Conservation (phyloP, 176 grass and related monocot genomes). For the Juncus inflexus region DNA sequence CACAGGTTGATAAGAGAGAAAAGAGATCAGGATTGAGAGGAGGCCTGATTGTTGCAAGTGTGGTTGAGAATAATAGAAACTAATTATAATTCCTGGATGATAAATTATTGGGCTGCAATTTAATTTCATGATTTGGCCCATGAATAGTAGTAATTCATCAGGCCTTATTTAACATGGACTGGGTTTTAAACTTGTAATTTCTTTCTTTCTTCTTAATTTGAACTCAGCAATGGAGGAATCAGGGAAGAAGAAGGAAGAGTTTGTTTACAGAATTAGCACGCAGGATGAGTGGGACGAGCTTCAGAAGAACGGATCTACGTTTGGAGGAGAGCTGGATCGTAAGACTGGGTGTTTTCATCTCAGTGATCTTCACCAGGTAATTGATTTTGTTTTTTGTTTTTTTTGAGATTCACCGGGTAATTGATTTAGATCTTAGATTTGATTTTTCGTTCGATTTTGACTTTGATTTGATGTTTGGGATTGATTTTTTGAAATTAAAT, state of each 20-base stretch:
- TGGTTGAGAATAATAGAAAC: background rate
- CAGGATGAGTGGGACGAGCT: constrained; percentile 52
- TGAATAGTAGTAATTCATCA: too few species aligned
- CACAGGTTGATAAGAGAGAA: constrained; percentile 16
- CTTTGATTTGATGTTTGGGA: background rate
- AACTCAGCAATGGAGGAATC: constrained; percentile 15
- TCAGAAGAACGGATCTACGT: constrained; percentile 32
- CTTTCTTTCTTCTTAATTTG: too few species aligned
- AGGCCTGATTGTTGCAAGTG: constrained; percentile 2
- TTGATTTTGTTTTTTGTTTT: too few species aligned
- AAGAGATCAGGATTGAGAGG: constrained; percentile 34
- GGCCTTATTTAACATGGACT: too few species aligned
- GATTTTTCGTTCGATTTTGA: background rate
- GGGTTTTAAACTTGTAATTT: too few species aligned
- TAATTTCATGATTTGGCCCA: too few species aligned
- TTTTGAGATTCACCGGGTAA: background rate
- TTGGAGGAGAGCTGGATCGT: constrained; percentile 56
- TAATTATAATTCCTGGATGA: background rate
- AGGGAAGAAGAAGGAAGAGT: constrained; percentile 25
- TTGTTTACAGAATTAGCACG: constrained; percentile 60
- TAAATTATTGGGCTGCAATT: too few species aligned
- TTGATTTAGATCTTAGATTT: constrained; percentile 10
- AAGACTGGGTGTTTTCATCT: constrained; percentile 68
- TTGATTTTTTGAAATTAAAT: background rate
- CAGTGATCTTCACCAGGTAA: constrained; percentile 59